Evolutionary conservation across 495 filamentous ascomycete genomes (phyloP), one percentile per base, ranked within the genome.

Genomic region (Chaetomium fimeti): DNA sequence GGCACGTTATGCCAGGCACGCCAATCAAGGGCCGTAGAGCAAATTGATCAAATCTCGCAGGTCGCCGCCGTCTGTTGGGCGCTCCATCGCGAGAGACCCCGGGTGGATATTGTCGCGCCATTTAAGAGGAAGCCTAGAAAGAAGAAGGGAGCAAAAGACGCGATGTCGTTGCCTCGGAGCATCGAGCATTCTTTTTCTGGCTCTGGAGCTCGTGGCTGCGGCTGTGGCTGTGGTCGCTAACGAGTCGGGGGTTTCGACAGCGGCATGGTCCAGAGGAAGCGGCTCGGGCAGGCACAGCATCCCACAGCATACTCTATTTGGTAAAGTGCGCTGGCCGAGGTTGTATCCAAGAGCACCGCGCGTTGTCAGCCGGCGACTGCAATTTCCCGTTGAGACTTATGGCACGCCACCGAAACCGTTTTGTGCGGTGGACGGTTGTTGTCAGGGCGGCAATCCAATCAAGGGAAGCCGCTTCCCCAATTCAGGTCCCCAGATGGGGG

Each of bases 31-130:
- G 32, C 22, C 27, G 54, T 54, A 42, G 47, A 52, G 24, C 36
- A 71, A 69, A 71, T 71, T 71, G 64, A 61, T 45, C 63, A 61
- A 68, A 71, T 68, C 66, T 68, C 69, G 67, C 63, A 60, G 25
- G 15, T 64, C 32, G 42, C 28, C 48, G 64, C 64, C 58, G 36
- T 47, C 42, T 57, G n/a, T 58, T 43, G 20, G 24, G 22, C 22
- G 27, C 27, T 57, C 20, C 28, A 12, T 36, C 54, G 47, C 32
- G 40, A 56, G 8, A 42, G 27, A 38, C 5, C 2, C 51, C n/a
- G 52, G 43, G 28, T 5, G 43, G 25, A 2, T 3, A 12, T 49
- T 16, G 29, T 40, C 29, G 40, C 51, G 32, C 8, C 32, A 36
- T 36, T 36, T 28, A 4, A 32, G 24, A 13, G 51, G 13, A 13